Evolutionary conservation across 345 rosid species (phyloP).

Genomic region (Hibiscus mutabilis): DNA sequence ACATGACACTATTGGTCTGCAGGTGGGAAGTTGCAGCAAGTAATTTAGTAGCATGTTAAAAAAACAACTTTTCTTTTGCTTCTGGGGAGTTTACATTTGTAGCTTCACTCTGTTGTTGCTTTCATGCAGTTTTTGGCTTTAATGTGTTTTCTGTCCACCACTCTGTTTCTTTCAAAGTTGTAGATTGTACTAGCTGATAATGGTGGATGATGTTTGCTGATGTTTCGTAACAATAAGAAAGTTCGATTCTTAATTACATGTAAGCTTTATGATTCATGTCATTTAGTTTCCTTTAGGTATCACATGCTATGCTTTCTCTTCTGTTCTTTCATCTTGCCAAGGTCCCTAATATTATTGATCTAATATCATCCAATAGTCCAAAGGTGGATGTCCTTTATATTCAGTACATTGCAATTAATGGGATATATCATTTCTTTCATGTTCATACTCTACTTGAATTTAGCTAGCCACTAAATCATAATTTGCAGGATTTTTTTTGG

Average conservation of each 20-base stretch:
- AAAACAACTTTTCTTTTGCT: too few species aligned
- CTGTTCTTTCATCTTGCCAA: background rate
- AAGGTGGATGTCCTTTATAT: background rate
- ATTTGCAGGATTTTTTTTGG: background rate
- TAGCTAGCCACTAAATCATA: background rate
- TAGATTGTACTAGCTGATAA: too few species aligned
- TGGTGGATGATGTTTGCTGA: background rate
- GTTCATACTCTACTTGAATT: background rate
- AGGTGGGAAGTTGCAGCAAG: too few species aligned
- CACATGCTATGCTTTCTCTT: background rate
- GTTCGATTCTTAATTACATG: background rate
- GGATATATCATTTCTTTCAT: background rate
- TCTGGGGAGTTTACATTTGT: too few species aligned
- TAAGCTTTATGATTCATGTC: background rate
- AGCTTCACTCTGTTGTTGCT: too few species aligned
- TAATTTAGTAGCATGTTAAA: too few species aligned
- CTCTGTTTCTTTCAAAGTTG: too few species aligned
- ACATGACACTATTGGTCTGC: too few species aligned
- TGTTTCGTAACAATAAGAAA: background rate
- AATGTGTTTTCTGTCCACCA: too few species aligned
- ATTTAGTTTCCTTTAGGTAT: background rate
- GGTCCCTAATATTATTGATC: background rate
- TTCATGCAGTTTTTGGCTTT: too few species aligned
- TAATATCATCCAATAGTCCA: background rate
- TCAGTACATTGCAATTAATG: background rate